Percentiles rank a stretch among this genome's conserved stretches.
These are phyloP conservation scores for Pseudotulostoma volvatum DNA, from an alignment of 495 filamentous ascomycete species.

Conservation along the genomic window DNA sequence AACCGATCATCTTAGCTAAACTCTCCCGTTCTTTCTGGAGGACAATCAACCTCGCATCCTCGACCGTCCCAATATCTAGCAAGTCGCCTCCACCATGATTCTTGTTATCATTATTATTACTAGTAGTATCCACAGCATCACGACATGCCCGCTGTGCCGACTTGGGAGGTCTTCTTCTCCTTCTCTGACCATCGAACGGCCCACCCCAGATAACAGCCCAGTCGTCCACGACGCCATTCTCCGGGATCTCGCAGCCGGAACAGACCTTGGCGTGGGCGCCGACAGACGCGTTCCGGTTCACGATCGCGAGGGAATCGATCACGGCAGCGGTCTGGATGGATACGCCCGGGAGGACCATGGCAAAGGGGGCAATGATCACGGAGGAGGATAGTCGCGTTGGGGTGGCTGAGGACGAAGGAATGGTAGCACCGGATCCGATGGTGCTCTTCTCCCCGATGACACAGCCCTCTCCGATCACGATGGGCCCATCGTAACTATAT, in stretches of 20 bases:
- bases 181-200: slow-evolving; percentile 19
- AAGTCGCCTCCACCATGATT: slow-evolving; percentile 6
- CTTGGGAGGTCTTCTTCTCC: slow-evolving; percentile 13
- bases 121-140: not conserved
- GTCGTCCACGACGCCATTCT: slow-evolving; percentile 15
- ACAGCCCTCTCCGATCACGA: slow-evolving; percentile 56
- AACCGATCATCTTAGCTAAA: slow-evolving; percentile 22
- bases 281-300: slow-evolving; percentile 17
- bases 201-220: slow-evolving; percentile 31
- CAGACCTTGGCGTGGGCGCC: slow-evolving; percentile 29
- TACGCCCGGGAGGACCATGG: slow-evolving; percentile 19
- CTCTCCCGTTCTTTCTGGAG: slow-evolving; percentile 29
- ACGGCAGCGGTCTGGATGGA: slow-evolving; percentile 19
- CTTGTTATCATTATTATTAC: not conserved
- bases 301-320: slow-evolving; percentile 20
- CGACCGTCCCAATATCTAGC: slow-evolving; percentile 22
- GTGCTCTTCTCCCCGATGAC: slow-evolving; percentile 58
- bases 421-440: slow-evolving; percentile 32
- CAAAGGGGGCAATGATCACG: slow-evolving; percentile 20
- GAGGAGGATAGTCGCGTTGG: slow-evolving; percentile 20
- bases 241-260: slow-evolving; percentile 19
- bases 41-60: slow-evolving; percentile 31
- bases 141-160: slow-evolving; percentile 3
- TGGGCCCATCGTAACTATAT: slow-evolving; percentile 48
- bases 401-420: slow-evolving; percentile 2